Base-by-base conservation (phyloP, 257 asterid species). In the Cordia subcordata region DNA sequence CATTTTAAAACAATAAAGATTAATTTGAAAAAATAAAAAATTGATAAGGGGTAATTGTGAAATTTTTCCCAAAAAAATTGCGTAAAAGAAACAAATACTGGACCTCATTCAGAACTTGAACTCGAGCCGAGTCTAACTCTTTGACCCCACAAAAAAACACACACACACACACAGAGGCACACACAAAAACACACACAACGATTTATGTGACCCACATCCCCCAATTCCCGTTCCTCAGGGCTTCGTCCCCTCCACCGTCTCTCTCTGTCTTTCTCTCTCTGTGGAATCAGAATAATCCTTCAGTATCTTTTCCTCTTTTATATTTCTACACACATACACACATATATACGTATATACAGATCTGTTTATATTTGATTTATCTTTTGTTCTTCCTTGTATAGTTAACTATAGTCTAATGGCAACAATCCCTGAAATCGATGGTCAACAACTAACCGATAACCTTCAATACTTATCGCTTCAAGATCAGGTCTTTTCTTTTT, bases 281-380 rank as follows among this genome's bases (percentile, higher is more conserved):
- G 39, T 16, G 62, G 82, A 73, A 73, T 78, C 71, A 27, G 80
- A 53, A 68, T 64, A 60, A 69, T 76, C 61, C 76, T 63, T 62
- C 44, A 56, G 75, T 62, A 68, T 75, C 73, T 65, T 4, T 66
- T 12, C 38, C 42, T 32, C 55, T 49, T 21, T 58, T 47, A 0
- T 14, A 38, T 67, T 49, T 71, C 62, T 53, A 53, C 54, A 49
- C 35, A 53, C 51, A 4, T 64, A 65, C 55, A 61, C 53, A 65
- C 12, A 53, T 49, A 27, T 49, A n/a, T 60, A 35, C 22, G 65
- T 8, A 50, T 70, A 62, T 33, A 52, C 11, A 42, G 3, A 42
- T 42, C 12, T 9, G 4, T 42, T 10, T 55, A 9, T 10, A 39
- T 49, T 0, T 11, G 8, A 42, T 44, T n/a, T 37, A 47, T 39